Evolutionary conservation across 257 asterid species (phyloP).

Genomic region (Prunella vulgaris): DNA sequence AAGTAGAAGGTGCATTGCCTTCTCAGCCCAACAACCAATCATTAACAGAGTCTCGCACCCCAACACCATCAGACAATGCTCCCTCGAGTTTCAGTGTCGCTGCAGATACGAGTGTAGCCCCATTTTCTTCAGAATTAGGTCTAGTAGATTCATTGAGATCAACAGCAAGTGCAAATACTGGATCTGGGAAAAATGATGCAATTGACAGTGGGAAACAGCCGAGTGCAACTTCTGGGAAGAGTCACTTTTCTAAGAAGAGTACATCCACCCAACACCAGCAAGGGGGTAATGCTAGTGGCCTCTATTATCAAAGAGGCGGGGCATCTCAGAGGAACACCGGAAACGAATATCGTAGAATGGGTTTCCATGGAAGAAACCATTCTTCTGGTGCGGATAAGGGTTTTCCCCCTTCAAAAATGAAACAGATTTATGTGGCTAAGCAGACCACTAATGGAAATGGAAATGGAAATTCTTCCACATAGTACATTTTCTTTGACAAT

Average conservation of each 20-base stretch:
- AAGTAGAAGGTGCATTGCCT: conserved; percentile 48
- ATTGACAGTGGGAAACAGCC: conserved; percentile 33
- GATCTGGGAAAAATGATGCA: conserved; percentile 32
- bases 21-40: conserved; percentile 60
- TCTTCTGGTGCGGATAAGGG: conserved; percentile 51
- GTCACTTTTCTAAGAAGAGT: conserved; percentile 49
- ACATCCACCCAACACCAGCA: conserved; percentile 32
- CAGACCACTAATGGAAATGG: conserved; percentile 46
- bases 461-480: conserved; percentile 31
- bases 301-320: conserved; percentile 58
- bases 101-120: conserved; percentile 35
- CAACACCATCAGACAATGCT: conserved; percentile 44
- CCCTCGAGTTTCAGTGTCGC: conserved; percentile 35
- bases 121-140: conserved; percentile 49
- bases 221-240: conserved; percentile 33
- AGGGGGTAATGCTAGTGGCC: conserved; percentile 35
- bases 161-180: conserved; percentile 30
- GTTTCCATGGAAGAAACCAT: conserved; percentile 72
- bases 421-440: conserved; percentile 88
- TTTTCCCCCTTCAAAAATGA: conserved; percentile 54
- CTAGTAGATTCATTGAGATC: conserved; percentile 46
- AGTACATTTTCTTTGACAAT: conserved; percentile 9
- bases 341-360: conserved; percentile 70
- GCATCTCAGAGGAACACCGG: conserved; percentile 50
- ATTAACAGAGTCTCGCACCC: conserved; percentile 44